Percentiles rank a stretch among this genome's conserved stretches.
These are phyloP conservation scores for Fusarium domesticum DNA, from an alignment of 2,329 filamentous ascomycete genomes.

Conservation along the genomic window DNA sequence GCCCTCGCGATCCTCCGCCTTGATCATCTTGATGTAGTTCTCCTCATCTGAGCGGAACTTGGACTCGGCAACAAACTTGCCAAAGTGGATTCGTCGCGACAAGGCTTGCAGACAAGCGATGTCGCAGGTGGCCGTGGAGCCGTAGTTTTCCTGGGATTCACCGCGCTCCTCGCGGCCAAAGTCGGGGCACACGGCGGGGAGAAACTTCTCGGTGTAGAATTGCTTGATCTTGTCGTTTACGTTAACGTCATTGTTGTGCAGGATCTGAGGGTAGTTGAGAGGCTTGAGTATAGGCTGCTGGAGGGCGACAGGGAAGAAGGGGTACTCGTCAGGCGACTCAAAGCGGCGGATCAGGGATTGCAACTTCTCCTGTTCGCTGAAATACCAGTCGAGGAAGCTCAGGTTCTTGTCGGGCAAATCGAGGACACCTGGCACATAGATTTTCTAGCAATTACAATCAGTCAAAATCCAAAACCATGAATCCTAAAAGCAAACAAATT, in stretches of 20 bases:
- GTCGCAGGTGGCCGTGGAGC: conserved; percentile 85
- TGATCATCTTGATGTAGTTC: conserved; percentile 78
- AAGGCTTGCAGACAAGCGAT: conserved; percentile 87
- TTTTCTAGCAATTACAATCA: conserved; percentile 48
- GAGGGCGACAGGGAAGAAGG: conserved; percentile 85
- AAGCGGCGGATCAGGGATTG: conserved; percentile 93
- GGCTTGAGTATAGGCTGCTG: conserved; percentile 81
- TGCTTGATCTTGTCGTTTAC: conserved; percentile 84
- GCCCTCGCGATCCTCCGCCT: conserved; percentile 71
- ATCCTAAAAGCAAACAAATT: conserved; percentile 4
- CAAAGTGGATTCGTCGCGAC: conserved; percentile 90
- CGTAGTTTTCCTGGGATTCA: conserved; percentile 91
- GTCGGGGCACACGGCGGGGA: conserved; percentile 78
- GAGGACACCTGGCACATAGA: conserved; percentile 81
- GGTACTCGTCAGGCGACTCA: conserved; percentile 94
- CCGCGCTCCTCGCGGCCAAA: conserved; percentile 76
- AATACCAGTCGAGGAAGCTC: conserved; percentile 92
- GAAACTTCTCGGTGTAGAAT: conserved; percentile 78
- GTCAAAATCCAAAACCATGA: conserved; percentile 7
- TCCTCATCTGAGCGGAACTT: conserved; percentile 87
- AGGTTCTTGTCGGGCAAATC: conserved; percentile 69
- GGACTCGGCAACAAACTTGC: conserved; percentile 95
- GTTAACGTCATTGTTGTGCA: conserved; percentile 86
- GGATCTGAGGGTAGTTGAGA: conserved; percentile 80
- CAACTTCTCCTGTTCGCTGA: conserved; percentile 82